phyloP scores from a whole-genome alignment of 1,284 basidiomycete genomes.

The Ganoderma sinense region DNA sequence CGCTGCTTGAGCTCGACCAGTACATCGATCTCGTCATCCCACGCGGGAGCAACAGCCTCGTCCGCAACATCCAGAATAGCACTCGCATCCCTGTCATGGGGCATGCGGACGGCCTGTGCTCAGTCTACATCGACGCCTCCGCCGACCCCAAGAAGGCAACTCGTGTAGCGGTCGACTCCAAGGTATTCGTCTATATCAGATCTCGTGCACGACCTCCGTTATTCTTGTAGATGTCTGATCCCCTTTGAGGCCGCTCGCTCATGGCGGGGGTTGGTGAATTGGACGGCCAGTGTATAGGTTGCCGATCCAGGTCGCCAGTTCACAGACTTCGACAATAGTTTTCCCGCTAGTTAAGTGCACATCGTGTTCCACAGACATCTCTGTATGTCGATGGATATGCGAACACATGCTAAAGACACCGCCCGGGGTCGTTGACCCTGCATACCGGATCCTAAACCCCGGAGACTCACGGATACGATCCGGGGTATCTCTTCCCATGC shows the following conservation, averaged over 20 bases:
- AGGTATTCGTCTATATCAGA: slow-evolving; percentile 59
- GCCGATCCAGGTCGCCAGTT: too few relatives aligned
- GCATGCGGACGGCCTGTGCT: slow-evolving; percentile 96
- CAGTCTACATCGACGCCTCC: slow-evolving; percentile 87
- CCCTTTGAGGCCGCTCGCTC: neutral
- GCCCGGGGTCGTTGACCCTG: too few relatives aligned
- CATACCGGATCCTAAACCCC: too few relatives aligned
- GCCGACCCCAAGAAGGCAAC: slow-evolving; percentile 84
- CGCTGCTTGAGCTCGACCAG: slow-evolving; percentile 85
- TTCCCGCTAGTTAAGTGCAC: too few relatives aligned
- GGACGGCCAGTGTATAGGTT: too few relatives aligned
- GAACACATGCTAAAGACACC: neutral
- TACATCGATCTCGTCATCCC: slow-evolving; percentile 99
- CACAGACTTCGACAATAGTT: too few relatives aligned
- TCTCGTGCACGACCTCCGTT: neutral
- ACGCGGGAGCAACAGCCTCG: slow-evolving; percentile 92
- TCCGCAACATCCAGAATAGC: slow-evolving; percentile 87
- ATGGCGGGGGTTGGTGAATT: too few relatives aligned
- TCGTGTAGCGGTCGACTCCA: slow-evolving; percentile 89
- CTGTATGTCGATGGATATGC: neutral
- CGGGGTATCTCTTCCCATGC: neutral
- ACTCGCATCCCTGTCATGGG: slow-evolving; percentile 99
- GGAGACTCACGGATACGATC: neutral
- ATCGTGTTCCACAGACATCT: neutral
- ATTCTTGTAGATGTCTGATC: neutral